Percentiles rank a stretch among this genome's conserved stretches.
These are phyloP conservation scores for Phlebiopsis gigantea DNA, from an alignment of 768 basidiomycete species.

Conservation along the genomic window DNA sequence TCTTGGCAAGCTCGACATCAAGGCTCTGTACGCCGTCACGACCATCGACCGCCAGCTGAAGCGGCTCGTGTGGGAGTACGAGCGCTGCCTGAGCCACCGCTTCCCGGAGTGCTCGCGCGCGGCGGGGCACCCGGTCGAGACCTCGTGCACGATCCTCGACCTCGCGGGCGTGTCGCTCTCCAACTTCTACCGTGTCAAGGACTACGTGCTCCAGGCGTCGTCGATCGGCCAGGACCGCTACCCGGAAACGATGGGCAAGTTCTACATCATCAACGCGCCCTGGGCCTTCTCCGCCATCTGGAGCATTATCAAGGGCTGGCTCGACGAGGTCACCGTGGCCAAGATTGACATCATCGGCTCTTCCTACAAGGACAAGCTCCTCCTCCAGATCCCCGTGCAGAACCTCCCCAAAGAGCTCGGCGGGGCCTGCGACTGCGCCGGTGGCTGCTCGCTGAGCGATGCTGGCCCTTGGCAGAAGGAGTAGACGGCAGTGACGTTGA, in stretches of 20 bases:
- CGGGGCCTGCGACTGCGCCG: conserved; percentile 70
- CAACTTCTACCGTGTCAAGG: conserved; percentile 88
- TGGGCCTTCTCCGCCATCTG: conserved; percentile 90
- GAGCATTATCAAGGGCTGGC: conserved; percentile 85
- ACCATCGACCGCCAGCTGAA: conserved; percentile 84
- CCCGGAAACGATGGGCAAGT: conserved; percentile 94
- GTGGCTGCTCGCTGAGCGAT: conserved; percentile 84
- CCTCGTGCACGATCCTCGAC: conserved; percentile 96
- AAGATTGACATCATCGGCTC: conserved; percentile 91
- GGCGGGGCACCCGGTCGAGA: conserved; percentile 87
- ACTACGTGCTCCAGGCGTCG: conserved; percentile 76
- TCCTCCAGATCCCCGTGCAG: conserved; percentile 78
- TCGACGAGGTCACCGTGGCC: conserved; percentile 90
- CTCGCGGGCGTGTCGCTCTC: conserved; percentile 63
- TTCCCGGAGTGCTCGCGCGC: conserved; percentile 72
- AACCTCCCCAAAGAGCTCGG: conserved; percentile 86
- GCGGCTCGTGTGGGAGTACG: conserved; percentile 90
- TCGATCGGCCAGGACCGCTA: conserved; percentile 86
- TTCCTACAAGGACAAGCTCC: conserved; percentile 66
- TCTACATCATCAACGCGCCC: conserved; percentile 98
- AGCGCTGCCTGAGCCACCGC: conserved; percentile 76
- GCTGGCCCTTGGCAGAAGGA: conserved; percentile 72
- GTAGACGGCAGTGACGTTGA: not conserved
- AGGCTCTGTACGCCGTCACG: conserved; percentile 74
- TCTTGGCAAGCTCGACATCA: conserved; percentile 85